Evolutionary conservation across 2,329 filamentous ascomycete species (phyloP).

Genomic region (Pestalotiopsis sp.): DNA sequence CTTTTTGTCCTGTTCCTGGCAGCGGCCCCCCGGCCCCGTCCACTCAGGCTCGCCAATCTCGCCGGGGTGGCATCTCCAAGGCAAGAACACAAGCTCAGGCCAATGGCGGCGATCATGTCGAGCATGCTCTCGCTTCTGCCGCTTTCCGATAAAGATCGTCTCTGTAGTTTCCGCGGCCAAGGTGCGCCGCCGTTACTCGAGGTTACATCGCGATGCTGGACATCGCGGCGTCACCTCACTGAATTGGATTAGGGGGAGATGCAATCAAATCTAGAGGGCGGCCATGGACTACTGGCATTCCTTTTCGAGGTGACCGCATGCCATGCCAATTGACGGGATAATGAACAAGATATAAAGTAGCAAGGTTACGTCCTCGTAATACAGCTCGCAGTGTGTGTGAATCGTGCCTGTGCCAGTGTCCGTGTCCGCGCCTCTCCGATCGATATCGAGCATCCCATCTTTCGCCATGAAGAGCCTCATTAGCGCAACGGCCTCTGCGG

Average conservation of each 20-base stretch:
- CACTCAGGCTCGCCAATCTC: background rate
- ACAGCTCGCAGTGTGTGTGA: background rate
- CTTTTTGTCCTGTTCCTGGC: background rate
- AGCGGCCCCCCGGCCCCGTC: background rate
- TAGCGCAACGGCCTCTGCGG: conserved; percentile 5
- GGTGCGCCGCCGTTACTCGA: background rate
- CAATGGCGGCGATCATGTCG: conserved; percentile 5
- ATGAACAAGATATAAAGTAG: background rate
- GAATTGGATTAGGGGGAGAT: background rate
- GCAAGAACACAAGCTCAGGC: background rate
- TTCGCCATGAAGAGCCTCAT: conserved; percentile 4
- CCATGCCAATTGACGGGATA: background rate
- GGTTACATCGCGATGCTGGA: conserved; percentile 2
- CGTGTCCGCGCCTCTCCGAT: background rate
- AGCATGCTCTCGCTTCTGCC: conserved; percentile 9
- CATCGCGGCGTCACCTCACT: conserved; percentile 1
- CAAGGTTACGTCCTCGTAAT: background rate
- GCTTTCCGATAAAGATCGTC: conserved; percentile 1
- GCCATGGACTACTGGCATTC: background rate
- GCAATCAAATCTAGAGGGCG: background rate
- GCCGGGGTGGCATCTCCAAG: background rate
- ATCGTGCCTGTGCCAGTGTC: background rate
- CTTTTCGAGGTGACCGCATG: background rate
- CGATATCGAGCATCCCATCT: background rate
- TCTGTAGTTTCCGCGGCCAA: background rate